A percentile compares a stretch with the other conserved stretches of the same genome.
phyloP scores from a whole-genome alignment of 106 monocot species.

The Vanilla planifolia region DNA sequence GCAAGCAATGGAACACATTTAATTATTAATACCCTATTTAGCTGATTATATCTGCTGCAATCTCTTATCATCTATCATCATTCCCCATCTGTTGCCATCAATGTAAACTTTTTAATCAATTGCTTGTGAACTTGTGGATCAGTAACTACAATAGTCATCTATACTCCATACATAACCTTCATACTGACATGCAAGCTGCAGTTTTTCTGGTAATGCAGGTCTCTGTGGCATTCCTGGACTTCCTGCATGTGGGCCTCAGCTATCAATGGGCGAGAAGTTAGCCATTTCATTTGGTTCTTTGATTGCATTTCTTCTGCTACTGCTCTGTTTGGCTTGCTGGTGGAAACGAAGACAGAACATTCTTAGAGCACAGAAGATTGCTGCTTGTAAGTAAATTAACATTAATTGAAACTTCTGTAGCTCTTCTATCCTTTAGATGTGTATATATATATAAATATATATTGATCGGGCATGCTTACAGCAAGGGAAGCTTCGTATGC shows the following conservation, averaged over 20 bases:
- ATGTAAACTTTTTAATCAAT: too few relatives aligned
- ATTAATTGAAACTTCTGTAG: too few relatives aligned
- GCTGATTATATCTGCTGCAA: too few relatives aligned
- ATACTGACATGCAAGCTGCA: constrained; percentile 27
- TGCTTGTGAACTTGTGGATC: too few relatives aligned
- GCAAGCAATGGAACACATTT: too few relatives aligned
- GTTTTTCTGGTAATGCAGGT: constrained; percentile 85
- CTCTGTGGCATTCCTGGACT: constrained; percentile 93
- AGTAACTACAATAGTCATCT: neutral
- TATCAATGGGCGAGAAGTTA: constrained; percentile 60
- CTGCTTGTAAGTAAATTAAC: constrained; percentile 41
- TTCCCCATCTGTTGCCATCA: too few relatives aligned
- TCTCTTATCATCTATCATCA: too few relatives aligned
- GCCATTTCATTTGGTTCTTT: constrained; percentile 72
- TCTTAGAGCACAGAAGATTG: constrained; percentile 62
- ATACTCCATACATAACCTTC: neutral
- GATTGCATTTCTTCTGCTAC: constrained; percentile 37
- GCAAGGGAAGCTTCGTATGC: constrained; percentile 98
- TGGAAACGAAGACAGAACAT: constrained; percentile 94
- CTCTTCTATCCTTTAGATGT: too few relatives aligned
- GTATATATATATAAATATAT: too few relatives aligned
- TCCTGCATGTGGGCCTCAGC: constrained; percentile 65
- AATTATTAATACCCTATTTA: too few relatives aligned
- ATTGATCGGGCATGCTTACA: constrained; percentile 14
- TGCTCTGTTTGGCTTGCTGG: constrained; percentile 58